Percentiles rank a stretch among this genome's conserved stretches.
Conservation (phyloP, 1,284 basidiomycete species). For the Uromyces viciae-fabae region DNA sequence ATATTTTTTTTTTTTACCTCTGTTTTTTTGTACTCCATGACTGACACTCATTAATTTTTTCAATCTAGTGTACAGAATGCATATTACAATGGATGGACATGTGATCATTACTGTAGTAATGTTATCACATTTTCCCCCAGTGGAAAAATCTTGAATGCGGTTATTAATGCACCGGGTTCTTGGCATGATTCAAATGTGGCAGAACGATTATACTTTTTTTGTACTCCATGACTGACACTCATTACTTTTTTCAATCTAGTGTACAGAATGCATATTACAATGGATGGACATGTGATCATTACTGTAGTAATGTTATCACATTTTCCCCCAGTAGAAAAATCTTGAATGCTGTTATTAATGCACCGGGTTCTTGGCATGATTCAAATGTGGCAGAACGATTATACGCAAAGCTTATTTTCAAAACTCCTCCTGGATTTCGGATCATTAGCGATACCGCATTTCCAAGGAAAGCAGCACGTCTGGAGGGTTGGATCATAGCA, state of each 20-base stretch:
- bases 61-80: no score
- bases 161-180: no score
- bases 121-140: neutral
- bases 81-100: neutral
- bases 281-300: slow-evolving; percentile 10
- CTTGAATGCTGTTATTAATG: neutral
- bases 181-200: no score
- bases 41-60: no score
- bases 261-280: slow-evolving; percentile 15
- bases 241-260: no score
- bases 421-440: neutral
- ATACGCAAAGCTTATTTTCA: neutral
- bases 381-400: neutral
- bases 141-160: no score
- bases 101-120: neutral
- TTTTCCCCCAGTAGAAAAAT: neutral
- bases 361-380: slow-evolving; percentile 4
- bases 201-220: no score
- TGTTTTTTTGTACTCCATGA: neutral
- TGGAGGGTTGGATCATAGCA: neutral
- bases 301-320: neutral
- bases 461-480: neutral
- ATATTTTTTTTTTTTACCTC: neutral
- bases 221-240: no score
- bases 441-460: slow-evolving; percentile 1